These are phyloP conservation scores for Letharia lupina DNA, from an alignment of 495 filamentous ascomycete genomes.

Conservation along the genomic window DNA sequence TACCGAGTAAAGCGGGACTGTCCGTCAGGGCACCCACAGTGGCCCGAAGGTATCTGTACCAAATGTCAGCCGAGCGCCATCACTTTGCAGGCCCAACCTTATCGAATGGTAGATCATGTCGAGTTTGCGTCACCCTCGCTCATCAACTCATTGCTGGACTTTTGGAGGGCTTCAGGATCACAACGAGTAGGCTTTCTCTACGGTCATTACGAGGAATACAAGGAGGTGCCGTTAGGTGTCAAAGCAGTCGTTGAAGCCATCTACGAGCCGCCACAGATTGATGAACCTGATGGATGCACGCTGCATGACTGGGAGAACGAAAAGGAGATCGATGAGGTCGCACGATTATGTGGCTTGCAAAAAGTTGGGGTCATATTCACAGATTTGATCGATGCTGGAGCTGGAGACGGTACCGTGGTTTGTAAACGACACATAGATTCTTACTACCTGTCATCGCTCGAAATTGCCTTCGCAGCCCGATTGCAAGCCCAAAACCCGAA, in stretches of 20 bases:
- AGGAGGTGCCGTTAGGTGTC: constrained; percentile 83
- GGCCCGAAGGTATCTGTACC: constrained; percentile 97
- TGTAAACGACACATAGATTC: constrained; percentile 97
- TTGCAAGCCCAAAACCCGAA: constrained; percentile 84
- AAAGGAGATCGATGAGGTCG: constrained; percentile 70
- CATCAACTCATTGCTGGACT: constrained; percentile 80
- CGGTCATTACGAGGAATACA: constrained; percentile 84
- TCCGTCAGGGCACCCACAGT: constrained; percentile 83
- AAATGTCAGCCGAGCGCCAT: constrained; percentile 98
- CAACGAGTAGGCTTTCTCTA: constrained; percentile 90
- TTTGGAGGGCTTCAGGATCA: constrained; percentile 72
- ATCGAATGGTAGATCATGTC: constrained; percentile 98
- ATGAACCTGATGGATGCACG: constrained; percentile 86
- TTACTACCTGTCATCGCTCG: constrained; percentile 85
- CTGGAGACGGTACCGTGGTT: constrained; percentile 70
- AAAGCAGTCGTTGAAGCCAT: constrained; percentile 98
- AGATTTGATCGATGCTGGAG: constrained; percentile 77
- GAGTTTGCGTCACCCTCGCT: constrained; percentile 79
- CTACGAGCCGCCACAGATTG: constrained; percentile 88
- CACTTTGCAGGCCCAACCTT: constrained; percentile 85
- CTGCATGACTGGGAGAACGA: constrained; percentile 85
- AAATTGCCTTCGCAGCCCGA: constrained; percentile 81
- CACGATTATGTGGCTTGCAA: constrained; percentile 74
- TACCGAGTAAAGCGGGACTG: constrained; percentile 84
- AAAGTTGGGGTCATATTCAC: constrained; percentile 95